Evolutionary conservation across 2,329 filamentous ascomycete species (phyloP).

Genomic region (Diaporthe australafricana): DNA sequence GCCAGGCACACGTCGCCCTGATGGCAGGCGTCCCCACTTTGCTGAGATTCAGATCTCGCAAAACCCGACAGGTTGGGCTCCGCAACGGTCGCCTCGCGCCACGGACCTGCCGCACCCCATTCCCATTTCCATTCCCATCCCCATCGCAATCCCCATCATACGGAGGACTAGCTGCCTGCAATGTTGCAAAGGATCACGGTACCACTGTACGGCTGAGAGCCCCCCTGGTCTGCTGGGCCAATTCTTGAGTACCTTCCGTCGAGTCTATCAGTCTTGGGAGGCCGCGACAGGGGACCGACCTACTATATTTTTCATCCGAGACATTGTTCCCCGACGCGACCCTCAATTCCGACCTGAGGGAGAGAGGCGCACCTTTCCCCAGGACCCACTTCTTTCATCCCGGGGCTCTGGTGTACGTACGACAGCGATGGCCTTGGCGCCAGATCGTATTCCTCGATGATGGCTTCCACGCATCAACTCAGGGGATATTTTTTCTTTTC

Average conservation of each 20-base stretch:
- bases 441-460: conserved; percentile 17
- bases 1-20: conserved; percentile 18
- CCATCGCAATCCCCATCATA: conserved; percentile 2
- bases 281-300: conserved; percentile 9
- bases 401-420: background rate
- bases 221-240: background rate
- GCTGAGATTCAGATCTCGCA: conserved; percentile 34
- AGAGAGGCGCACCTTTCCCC: background rate
- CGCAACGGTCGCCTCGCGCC: conserved; percentile 32
- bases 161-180: conserved; percentile 4
- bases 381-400: background rate
- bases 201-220: conserved; percentile 17
- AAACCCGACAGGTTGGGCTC: conserved; percentile 31
- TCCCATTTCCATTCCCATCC: conserved; percentile 6
- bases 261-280: background rate
- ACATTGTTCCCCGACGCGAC: conserved; percentile 17
- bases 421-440: conserved; percentile 9
- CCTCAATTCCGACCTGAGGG: background rate
- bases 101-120: conserved; percentile 28
- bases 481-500: conserved; percentile 19
- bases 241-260: background rate
- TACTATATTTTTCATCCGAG: conserved; percentile 3
- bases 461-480: conserved; percentile 17
- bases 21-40: conserved; percentile 17
- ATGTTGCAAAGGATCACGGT: conserved; percentile 11